Percentiles rank a stretch among this genome's conserved stretches.
Conservation (phyloP, 306 rosid genomes). For the Citrullus amarus region DNA sequence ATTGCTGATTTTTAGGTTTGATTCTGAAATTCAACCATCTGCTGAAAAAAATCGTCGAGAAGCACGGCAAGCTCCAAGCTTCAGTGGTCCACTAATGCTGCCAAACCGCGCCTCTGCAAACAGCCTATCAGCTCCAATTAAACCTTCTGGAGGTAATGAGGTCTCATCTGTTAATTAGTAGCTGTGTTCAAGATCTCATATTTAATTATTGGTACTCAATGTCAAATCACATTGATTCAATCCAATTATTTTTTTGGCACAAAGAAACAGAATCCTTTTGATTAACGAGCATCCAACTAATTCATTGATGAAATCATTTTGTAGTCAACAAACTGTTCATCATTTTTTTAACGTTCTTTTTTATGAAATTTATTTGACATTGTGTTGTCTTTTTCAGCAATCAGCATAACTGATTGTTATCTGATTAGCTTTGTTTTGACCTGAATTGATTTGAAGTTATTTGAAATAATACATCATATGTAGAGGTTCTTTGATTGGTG, state of each 20-base stretch:
- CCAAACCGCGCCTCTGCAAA: conserved; percentile 99
- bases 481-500: neutral
- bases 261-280: neutral
- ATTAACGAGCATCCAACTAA: neutral
- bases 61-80: conserved; percentile 67
- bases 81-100: conserved; percentile 98
- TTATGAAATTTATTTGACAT: neutral
- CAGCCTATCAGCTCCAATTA: conserved; percentile 98
- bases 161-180: neutral
- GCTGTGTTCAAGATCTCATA: neutral
- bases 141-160: conserved; percentile 85
- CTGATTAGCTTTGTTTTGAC: neutral
- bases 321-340: neutral
- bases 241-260: neutral
- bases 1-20: conserved; percentile 43
- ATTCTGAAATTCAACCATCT: conserved; percentile 40
- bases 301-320: neutral
- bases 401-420: neutral
- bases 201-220: neutral
- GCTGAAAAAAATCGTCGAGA: conserved; percentile 48
- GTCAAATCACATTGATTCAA: neutral
- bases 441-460: neutral
- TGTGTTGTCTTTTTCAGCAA: neutral
- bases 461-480: neutral
- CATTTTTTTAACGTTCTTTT: neutral